phyloP scores from a whole-genome alignment of 2,329 filamentous ascomycete species.

The Ophiostoma novo-ulmi region DNA sequence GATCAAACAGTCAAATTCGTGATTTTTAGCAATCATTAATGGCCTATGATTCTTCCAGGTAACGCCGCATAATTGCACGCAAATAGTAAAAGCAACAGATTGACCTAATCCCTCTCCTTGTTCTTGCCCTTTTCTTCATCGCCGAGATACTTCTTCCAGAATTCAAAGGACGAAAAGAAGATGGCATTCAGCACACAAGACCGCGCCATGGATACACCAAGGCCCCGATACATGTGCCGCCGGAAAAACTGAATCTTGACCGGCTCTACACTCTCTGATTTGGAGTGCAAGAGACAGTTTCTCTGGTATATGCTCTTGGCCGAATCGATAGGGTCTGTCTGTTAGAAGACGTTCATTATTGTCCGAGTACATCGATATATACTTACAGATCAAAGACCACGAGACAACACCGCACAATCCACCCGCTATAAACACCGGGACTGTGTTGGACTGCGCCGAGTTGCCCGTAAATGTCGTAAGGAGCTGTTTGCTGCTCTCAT shows the following conservation, averaged over 20 bases:
- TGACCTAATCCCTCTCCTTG: background rate
- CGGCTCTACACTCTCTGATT: slow-evolving; percentile 57
- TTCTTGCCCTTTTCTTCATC: background rate
- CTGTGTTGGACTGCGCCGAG: slow-evolving; percentile 68
- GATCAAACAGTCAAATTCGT: too few relatives aligned
- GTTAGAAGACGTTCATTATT: background rate
- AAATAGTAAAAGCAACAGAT: background rate
- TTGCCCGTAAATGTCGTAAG: slow-evolving; percentile 69
- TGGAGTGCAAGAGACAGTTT: slow-evolving; percentile 66
- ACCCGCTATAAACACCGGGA: slow-evolving; percentile 72
- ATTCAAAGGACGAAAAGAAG: slow-evolving; percentile 85
- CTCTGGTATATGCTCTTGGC: slow-evolving; percentile 83
- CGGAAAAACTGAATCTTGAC: slow-evolving; percentile 76
- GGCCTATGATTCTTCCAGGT: background rate
- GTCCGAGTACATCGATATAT: background rate
- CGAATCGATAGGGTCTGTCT: slow-evolving; percentile 64
- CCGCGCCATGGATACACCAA: slow-evolving; percentile 76
- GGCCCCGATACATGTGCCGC: slow-evolving; percentile 72
- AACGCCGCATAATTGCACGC: background rate
- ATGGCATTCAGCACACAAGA: slow-evolving; percentile 81
- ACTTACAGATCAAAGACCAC: slow-evolving; percentile 67
- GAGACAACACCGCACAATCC: slow-evolving; percentile 78
- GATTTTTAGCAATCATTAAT: background rate
- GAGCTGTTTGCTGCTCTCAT: slow-evolving; percentile 79
- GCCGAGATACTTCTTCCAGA: slow-evolving; percentile 58